Base-by-base conservation (phyloP, 2,329 filamentous ascomycete species). In the Ophiostoma angusticollis region DNA sequence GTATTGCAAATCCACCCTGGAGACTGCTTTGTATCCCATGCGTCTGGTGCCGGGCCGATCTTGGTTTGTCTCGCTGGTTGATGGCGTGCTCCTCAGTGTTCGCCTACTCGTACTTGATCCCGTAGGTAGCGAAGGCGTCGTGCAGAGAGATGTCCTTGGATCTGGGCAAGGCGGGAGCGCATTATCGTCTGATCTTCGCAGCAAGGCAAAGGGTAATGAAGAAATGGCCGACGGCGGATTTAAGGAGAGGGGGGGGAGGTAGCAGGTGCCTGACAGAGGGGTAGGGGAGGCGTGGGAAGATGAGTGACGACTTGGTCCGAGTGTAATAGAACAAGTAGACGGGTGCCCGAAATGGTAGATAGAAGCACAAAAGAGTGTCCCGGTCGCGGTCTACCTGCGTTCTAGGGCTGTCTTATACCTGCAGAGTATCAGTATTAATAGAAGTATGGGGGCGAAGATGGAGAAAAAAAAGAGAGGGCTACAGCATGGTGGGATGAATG, bases 141-240 rank as follows among this genome's bases (percentile, higher is more conserved):
- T 30, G n/a, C 5, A 33, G 37, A n/a, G n/a, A n/a, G n/a, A n/a
- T n/a, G n/a, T n/a, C 18, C 18, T n/a, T 30, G 11, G 37, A 35
- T 29, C 31, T 29, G 11, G 24, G 25, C 25, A 35, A 17, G 37
- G 12, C 19, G 38, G 25, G 16, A 14, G 25, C 18, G 59, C 57
- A 61, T 63, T 64, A 63, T 64, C 61, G 58, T 64, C 60, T 62
- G 60, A 65, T 63, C 53, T 61, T 53, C 56, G 52, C 51, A 54
- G 58, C 53, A 54, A 56, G 48, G 49, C 49, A 44, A 52, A 52
- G 47, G 47, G 44, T 44, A 50, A 28, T n/a, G n/a, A n/a, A n/a
- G n/a, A 41, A 34, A 34, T 19, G 24, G 13, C 25, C 19, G 29
- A 17, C 31, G 38, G 16, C 27, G 19, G 32, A n/a, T 29, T 36